A percentile compares a stretch with the other conserved stretches of the same genome.
These are phyloP conservation scores for Suhomyces bribrorum DNA, from an alignment of 1,139 yeast genomes.

Conservation along the genomic window DNA sequence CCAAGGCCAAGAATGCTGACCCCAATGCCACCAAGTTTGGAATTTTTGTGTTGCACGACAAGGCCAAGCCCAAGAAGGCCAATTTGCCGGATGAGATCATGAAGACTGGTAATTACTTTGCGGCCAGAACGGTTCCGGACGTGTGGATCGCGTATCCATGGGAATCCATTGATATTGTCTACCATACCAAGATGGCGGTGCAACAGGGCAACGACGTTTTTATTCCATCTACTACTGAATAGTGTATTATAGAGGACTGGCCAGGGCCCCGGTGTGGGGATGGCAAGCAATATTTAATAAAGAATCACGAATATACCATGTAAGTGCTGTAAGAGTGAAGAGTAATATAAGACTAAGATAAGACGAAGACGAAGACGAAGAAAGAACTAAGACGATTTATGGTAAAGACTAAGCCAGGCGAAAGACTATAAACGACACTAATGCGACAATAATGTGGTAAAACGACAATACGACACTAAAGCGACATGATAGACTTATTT, in stretches of 20 bases:
- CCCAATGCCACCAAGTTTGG: conserved; percentile 70
- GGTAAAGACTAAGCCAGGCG: too few relatives aligned
- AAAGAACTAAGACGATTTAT: too few relatives aligned
- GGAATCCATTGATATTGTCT: conserved; percentile 90
- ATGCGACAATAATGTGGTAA: too few relatives aligned
- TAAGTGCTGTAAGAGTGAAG: too few relatives aligned
- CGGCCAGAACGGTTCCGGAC: conserved; percentile 90
- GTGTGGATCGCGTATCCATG: conserved; percentile 98
- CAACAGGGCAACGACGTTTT: conserved; percentile 66
- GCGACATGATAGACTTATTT: too few relatives aligned
- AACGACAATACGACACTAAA: too few relatives aligned
- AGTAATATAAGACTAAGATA: too few relatives aligned
- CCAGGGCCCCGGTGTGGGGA: not conserved
- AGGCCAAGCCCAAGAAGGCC: conserved; percentile 85
- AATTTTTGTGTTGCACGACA: conserved; percentile 91
- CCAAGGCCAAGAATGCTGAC: conserved; percentile 24
- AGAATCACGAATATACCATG: too few relatives aligned
- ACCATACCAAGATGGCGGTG: conserved; percentile 78
- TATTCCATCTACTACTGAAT: conserved; percentile 38
- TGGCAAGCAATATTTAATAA: not conserved
- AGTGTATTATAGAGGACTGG: conserved; percentile 10
- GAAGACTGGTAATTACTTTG: conserved; percentile 72
- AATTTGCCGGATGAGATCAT: conserved; percentile 66
- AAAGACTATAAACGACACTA: too few relatives aligned
- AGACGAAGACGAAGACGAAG: too few relatives aligned